Base-by-base conservation (phyloP, 768 basidiomycete species). In the Pholiota molesta region DNA sequence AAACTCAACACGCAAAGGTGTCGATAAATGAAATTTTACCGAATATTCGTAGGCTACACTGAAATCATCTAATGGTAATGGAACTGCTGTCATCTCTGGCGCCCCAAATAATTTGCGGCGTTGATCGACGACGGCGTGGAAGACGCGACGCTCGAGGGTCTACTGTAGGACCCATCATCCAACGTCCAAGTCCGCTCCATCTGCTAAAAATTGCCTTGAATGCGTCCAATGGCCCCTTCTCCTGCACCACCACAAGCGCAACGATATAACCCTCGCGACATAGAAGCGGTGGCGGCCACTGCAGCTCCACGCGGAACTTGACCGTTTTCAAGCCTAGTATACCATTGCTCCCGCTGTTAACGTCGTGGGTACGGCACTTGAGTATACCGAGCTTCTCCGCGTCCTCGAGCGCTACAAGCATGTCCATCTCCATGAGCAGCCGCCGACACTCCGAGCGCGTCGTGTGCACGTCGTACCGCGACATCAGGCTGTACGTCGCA, bases 181-280 rank as follows among this genome's bases (percentile, higher is more conserved):
- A 91, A 69, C 53, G 85, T 84, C 95, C 94, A 97, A 21, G 86
- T 82, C 31, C 81, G 77, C 62, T 82, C 79, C 59, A 72, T 44
- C 86, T 81, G 62, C 80, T 84, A 71, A 85, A 92, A 29, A 94
- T 79, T 55, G 85, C 81, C 74, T 88, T 91, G 78, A 97, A 94
- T 29, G 84, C 88, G 23, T 92, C 92, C 45, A 86, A 79, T 17
- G 95, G 89, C 4, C 97, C 97, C 73, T 89, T 95, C 78, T 97
- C 95, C 65, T 92, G 89, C 14, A 92, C 80, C 55, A 97, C 71
- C 17, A 83, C 78, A 66, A 97, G 73, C 39, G 80, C 79, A 13
- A 90, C 85, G 62, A 81, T 77, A 57, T 72, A 74, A 10, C 74
- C 71, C 52, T 71, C 72, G 35, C 72, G 76, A 81, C 87, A 63